These are phyloP conservation scores for Paramyrothecium roridum DNA, from an alignment of 2,329 filamentous ascomycete species.

Conservation along the genomic window DNA sequence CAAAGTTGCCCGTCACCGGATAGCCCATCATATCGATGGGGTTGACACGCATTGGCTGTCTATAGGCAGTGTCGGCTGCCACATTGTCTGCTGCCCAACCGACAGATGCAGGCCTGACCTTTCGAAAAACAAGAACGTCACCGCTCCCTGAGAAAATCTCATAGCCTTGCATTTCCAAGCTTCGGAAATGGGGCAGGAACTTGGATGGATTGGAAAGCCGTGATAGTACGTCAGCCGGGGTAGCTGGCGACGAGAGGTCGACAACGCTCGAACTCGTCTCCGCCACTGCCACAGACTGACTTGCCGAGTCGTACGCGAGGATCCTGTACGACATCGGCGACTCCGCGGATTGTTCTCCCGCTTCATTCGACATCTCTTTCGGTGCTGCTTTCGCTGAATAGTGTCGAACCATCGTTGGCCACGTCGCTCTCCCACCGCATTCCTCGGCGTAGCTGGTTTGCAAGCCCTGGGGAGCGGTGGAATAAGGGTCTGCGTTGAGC, in stretches of 20 bases:
- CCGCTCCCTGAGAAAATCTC: constrained; percentile 63
- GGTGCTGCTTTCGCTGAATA: constrained; percentile 8
- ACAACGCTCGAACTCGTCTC: constrained; percentile 57
- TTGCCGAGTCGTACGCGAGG: constrained; percentile 61
- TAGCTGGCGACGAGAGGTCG: constrained; percentile 44
- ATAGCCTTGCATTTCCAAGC: constrained; percentile 59
- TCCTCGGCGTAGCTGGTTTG: constrained; percentile 46
- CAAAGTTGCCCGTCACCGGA: constrained; percentile 52
- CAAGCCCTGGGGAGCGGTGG: constrained; percentile 42
- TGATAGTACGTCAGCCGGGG: constrained; percentile 58
- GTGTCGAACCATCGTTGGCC: constrained; percentile 33
- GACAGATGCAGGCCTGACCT: constrained; percentile 36
- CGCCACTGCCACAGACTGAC: constrained; percentile 53
- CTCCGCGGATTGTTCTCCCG: background rate
- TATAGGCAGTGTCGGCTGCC: background rate
- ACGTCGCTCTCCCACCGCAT: constrained; percentile 26
- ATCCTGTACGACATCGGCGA: constrained; percentile 51
- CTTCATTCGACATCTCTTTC: too few species aligned
- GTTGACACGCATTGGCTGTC: constrained; percentile 36
- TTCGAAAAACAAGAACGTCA: constrained; percentile 65
- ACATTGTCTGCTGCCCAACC: constrained; percentile 1
- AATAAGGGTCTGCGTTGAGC: constrained; percentile 34
- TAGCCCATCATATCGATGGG: constrained; percentile 56
- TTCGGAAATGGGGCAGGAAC: constrained; percentile 62
- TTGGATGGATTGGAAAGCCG: constrained; percentile 60